Evolutionary conservation across 805 yeast genomes (phyloP), one percentile per base, ranked within the genome.

Genomic region (Metschnikowia cerradonensis): DNA sequence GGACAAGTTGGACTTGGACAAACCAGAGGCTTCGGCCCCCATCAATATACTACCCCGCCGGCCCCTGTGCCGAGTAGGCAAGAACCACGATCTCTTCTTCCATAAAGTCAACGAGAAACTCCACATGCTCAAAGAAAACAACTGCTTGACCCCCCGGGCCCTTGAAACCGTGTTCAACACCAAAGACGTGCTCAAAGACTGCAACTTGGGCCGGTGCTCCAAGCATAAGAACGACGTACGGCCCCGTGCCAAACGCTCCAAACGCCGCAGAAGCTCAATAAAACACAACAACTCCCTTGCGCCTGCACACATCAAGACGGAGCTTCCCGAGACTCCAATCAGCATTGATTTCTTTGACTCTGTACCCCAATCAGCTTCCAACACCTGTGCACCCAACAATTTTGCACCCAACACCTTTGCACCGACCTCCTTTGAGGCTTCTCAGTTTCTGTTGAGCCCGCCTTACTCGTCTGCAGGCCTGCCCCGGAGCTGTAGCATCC

Each of bases 91-190:
- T 31, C 31, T 13, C 4, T 45, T 45, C 13, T 45, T 45, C 43
- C 52, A 54, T 26, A 49, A 45, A 20, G 59, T 64, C 42, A 57
- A 56, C 54, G 23, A 41, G 41, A 59, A 58, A 46, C 54, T 60
- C 31, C 57, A 54, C 37, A 35, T 38, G 45, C 51, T 60, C 45
- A 56, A 57, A 20, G 53, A 57, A 35, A 36, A 53, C n/a, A 52
- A 61, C 26, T 53, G 59, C 46, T 47, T 59, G 26, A 59, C 64
- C 3, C 62, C 68, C 10, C 57, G 59, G 38, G 59, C 61, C 3
- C 55, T 66, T 40, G 69, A 66, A 49, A 50, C 62, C 8, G 57
- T 66, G n/a, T 66, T 66, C 52, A 61, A 65, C 49, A 65, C 70
- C 30, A 63, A 61, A 36, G 70, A 63, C 35, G 62, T 65, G 31